phyloP scores from a whole-genome alignment of 345 rosid genomes.

The Eucalyptus polyanthemos region DNA sequence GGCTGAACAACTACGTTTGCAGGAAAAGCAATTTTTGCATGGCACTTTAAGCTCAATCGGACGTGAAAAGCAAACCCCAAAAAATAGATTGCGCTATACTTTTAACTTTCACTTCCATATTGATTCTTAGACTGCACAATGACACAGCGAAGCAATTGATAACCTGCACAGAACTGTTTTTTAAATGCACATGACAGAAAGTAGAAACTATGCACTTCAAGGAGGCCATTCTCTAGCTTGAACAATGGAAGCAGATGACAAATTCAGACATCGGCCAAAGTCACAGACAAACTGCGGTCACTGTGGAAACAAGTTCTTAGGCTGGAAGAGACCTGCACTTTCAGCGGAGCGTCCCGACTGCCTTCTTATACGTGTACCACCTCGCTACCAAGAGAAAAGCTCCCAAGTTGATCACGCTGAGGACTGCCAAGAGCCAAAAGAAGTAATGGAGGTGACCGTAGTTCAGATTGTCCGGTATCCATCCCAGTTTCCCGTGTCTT shows the following conservation, averaged over 20 bases:
- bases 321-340: background rate
- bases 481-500: conserved; percentile 13
- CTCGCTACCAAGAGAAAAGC: conserved; percentile 16
- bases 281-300: background rate
- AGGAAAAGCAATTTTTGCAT: background rate
- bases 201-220: background rate
- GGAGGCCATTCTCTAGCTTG: background rate
- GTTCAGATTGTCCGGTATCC: conserved; percentile 29
- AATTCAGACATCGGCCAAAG: background rate
- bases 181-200: background rate
- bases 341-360: background rate
- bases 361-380: conserved; percentile 26
- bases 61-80: too few relatives aligned
- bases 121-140: too few relatives aligned
- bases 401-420: conserved; percentile 16
- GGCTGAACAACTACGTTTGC: background rate
- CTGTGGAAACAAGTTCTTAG: background rate
- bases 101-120: too few relatives aligned
- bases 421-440: conserved; percentile 23
- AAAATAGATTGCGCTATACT: too few relatives aligned
- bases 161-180: background rate
- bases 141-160: background rate
- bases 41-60: background rate
- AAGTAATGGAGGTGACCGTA: conserved; percentile 26
- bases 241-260: background rate